Conservation (phyloP, 2,329 filamentous ascomycete species). For the Xylaria sp. region DNA sequence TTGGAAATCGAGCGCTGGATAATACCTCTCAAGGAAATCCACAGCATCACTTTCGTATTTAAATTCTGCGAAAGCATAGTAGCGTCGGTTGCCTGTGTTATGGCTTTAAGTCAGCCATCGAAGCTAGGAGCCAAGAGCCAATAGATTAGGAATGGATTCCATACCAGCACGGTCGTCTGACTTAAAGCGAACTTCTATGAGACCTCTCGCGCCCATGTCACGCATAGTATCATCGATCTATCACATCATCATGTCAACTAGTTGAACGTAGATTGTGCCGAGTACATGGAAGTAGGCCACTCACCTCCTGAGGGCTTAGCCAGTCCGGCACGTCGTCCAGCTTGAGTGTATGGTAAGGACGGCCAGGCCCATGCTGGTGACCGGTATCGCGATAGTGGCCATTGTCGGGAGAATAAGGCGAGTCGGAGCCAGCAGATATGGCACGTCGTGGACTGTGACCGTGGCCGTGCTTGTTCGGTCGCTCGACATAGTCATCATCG, state of each 20-base stretch:
- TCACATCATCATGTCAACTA: slow-evolving; percentile 15
- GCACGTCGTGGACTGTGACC: slow-evolving; percentile 43
- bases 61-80: slow-evolving; percentile 56
- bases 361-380: slow-evolving; percentile 45
- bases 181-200: slow-evolving; percentile 50
- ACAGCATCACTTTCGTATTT: slow-evolving; percentile 53
- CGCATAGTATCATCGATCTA: slow-evolving; percentile 49
- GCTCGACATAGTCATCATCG: slow-evolving; percentile 30
- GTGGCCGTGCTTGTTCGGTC: slow-evolving; percentile 38
- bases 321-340: slow-evolving; percentile 49
- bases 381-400: slow-evolving; percentile 42
- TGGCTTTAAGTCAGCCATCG: slow-evolving; percentile 3
- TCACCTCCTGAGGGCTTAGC: slow-evolving; percentile 46
- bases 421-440: slow-evolving; percentile 43
- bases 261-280: not conserved
- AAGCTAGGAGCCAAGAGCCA: not conserved
- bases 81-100: slow-evolving; percentile 44
- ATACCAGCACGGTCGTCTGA: slow-evolving; percentile 47
- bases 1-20: slow-evolving; percentile 51
- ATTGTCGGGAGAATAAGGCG: slow-evolving; percentile 45
- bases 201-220: slow-evolving; percentile 46
- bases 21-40: slow-evolving; percentile 53
- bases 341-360: slow-evolving; percentile 50
- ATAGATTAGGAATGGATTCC: not conserved
- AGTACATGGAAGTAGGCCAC: not conserved